Conservation (phyloP, 768 basidiomycete species). For the Podaxis sp. region DNA sequence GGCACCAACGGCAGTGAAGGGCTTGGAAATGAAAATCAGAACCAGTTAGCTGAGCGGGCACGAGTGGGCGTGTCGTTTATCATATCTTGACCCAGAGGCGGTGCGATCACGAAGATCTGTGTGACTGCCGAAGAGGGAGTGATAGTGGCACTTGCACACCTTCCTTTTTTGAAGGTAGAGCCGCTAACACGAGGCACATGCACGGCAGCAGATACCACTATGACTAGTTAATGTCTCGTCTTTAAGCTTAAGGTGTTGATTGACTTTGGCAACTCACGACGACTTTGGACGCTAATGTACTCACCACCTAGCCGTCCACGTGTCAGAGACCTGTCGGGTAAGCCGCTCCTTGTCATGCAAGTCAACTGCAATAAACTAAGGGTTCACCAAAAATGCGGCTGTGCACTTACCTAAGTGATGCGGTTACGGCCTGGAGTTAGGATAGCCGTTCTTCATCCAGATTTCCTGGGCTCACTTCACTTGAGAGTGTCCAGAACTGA, state of each 20-base stretch:
- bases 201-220: neutral
- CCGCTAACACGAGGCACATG: neutral
- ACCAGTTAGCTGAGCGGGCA: neutral
- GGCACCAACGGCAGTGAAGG: neutral
- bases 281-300: no score
- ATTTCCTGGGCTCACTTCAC: neutral
- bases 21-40: neutral
- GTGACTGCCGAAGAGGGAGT: neutral
- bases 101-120: neutral
- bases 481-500: neutral
- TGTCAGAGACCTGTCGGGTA: no score
- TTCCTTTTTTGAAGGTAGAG: neutral
- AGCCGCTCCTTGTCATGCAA: neutral
- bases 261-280: neutral
- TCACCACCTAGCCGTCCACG: no score
- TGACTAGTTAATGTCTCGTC: neutral
- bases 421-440: neutral
- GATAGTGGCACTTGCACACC: neutral
- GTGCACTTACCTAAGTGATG: neutral
- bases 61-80: neutral
- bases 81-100: neutral
- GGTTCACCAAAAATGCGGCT: neutral
- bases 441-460: neutral
- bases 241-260: neutral
- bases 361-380: neutral